Evolutionary conservation across 345 rosid genomes (phyloP), one percentile per base, ranked within the genome.

Genomic region (Euclidium syriacum): DNA sequence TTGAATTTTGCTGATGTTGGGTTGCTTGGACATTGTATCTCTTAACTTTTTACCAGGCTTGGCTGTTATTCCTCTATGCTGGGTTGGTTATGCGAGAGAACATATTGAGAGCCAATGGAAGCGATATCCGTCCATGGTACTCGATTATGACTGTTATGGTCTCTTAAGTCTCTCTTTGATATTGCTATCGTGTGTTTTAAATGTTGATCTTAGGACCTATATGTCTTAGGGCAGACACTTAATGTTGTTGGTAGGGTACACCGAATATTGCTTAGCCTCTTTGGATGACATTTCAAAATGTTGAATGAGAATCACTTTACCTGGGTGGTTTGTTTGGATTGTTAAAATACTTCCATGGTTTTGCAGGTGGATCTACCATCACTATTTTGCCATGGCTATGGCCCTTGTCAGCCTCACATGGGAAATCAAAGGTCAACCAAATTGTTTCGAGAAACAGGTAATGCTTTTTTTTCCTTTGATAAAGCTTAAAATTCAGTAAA

Each of bases 331-430:
- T 18, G 19, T 25, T 38, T 60, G 41, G 56, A 35, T 36, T 12
- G 22, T 26, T 18, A 47, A 35, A 48, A 4, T 36, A 17, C n/a
- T 29, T 47, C 9, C 26, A 25, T 75, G 65, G 50, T 63, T 79
- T 68, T 69, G 43, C 80, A 95, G 99, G 99, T 90, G 99, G 99
- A 80, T 95, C 65, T 85, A 86, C 72, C 99, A 95, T 83, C 99
- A 95, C 71, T 95, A 90, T 63, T 95, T 85, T 73, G 98, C 99
- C 47, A 78, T 95, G 96, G 51, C 76, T 14, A 95, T 91, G 95
- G 98, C 99, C 32, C 80, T 95, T 43, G 99, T 90, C 63, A 95
- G 99, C 78, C 97, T 95, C 75, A 90, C 99, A 29, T 90, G 98
- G 98, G 99, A 90, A 75, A 90, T 95, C 67, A 86, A 86, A 82